Percentiles rank a stretch among this genome's conserved stretches.
These are phyloP conservation scores for Nakazawaea molendinolei DNA, from an alignment of 805 yeast species.

Conservation along the genomic window DNA sequence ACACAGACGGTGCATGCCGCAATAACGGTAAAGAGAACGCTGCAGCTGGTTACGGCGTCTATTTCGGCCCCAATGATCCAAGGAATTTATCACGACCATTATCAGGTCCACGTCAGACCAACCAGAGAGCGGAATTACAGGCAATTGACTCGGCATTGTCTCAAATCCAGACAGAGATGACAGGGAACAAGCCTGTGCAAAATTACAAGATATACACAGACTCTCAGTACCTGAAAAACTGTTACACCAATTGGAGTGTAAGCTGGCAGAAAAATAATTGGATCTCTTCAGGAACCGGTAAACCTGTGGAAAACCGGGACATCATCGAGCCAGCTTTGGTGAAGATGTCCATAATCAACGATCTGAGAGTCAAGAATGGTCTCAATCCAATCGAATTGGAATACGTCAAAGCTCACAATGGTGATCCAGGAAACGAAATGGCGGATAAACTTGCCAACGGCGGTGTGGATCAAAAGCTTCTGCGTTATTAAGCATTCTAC, in stretches of 20 bases:
- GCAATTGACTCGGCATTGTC: conserved; percentile 58
- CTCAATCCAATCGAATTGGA: conserved; percentile 30
- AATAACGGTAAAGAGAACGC: conserved; percentile 44
- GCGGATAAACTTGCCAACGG: conserved; percentile 71
- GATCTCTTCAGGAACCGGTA: conserved; percentile 20
- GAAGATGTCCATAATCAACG: conserved; percentile 28
- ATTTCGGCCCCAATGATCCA: conserved; percentile 47
- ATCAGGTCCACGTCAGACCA: conserved; percentile 48
- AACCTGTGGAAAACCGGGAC: conserved; percentile 47
- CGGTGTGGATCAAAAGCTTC: too few relatives aligned
- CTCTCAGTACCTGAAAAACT: conserved; percentile 57
- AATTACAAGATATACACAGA: conserved; percentile 53
- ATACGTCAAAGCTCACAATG: conserved; percentile 73
- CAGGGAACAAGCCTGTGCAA: conserved; percentile 14
- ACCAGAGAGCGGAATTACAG: conserved; percentile 72
- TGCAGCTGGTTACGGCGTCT: conserved; percentile 71
- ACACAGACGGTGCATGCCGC: conserved; percentile 75
- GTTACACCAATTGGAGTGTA: conserved; percentile 49
- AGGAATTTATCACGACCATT: conserved; percentile 53
- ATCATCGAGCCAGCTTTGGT: conserved; percentile 31
- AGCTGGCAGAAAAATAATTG: conserved; percentile 57
- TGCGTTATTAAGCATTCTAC: too few relatives aligned
- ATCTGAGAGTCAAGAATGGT: conserved; percentile 26
- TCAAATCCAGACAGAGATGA: conserved; percentile 28
- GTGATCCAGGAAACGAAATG: conserved; percentile 60